phyloP scores from a whole-genome alignment of 2,329 filamentous ascomycete species.

The Allantophomopsis lycopodina region DNA sequence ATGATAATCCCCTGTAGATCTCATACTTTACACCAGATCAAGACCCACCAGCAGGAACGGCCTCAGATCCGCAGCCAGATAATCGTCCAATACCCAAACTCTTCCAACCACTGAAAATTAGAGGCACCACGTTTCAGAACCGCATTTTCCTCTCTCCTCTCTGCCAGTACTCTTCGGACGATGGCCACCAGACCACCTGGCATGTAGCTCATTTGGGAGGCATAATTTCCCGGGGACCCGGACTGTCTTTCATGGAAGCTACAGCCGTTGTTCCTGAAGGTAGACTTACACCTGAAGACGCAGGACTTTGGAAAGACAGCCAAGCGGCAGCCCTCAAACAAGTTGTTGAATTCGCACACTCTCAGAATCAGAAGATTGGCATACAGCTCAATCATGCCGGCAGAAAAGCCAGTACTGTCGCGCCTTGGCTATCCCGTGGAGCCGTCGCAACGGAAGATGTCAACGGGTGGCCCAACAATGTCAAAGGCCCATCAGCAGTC shows the following conservation, averaged over 20 bases:
- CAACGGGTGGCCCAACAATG: slow-evolving; percentile 42
- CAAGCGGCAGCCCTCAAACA: slow-evolving; percentile 61
- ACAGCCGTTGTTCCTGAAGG: slow-evolving; percentile 64
- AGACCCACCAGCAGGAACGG: slow-evolving; percentile 27
- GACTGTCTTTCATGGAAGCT: slow-evolving; percentile 64
- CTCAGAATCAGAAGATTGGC: slow-evolving; percentile 61
- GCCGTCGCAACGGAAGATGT: slow-evolving; percentile 33
- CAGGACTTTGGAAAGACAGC: slow-evolving; percentile 71
- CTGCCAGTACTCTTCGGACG: slow-evolving; percentile 53
- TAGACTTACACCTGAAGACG: slow-evolving; percentile 69
- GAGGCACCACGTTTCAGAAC: slow-evolving; percentile 46
- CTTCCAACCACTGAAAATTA: slow-evolving; percentile 25
- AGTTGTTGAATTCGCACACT: slow-evolving; percentile 67
- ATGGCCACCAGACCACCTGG: slow-evolving; percentile 67
- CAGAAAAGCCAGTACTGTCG: slow-evolving; percentile 45
- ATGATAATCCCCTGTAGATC: slow-evolving; percentile 9
- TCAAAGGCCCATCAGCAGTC: slow-evolving; percentile 35
- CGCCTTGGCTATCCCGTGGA: slow-evolving; percentile 47
- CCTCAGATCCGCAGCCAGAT: slow-evolving; percentile 27
- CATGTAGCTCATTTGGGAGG: slow-evolving; percentile 74
- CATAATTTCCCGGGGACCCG: slow-evolving; percentile 63
- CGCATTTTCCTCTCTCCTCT: slow-evolving; percentile 50
- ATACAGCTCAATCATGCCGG: slow-evolving; percentile 79
- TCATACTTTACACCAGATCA: slow-evolving; percentile 35
- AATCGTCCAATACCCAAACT: slow-evolving; percentile 34